These are phyloP conservation scores for Diaporthe sp. DNA, from an alignment of 2,329 filamentous ascomycete species.

Conservation along the genomic window DNA sequence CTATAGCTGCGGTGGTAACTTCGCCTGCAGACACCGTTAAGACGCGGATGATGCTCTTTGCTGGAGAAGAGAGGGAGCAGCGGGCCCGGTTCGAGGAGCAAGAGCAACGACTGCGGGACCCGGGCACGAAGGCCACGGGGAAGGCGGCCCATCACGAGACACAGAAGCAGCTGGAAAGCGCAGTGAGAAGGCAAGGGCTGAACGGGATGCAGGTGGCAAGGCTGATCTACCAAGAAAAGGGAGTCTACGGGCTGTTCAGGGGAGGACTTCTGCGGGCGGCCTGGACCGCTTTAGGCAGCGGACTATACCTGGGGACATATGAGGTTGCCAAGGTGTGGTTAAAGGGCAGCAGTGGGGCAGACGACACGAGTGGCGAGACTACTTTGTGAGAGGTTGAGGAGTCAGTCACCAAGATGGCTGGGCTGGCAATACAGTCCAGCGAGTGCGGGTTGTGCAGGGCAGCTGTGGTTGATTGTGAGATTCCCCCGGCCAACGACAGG, in stretches of 20 bases:
- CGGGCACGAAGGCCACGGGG: slow-evolving; percentile 13
- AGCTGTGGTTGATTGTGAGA: background rate
- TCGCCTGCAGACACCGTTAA: slow-evolving; percentile 93
- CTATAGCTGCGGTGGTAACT: slow-evolving; percentile 83
- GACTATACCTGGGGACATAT: slow-evolving; percentile 88
- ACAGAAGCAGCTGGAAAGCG: slow-evolving; percentile 45
- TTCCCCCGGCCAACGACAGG: background rate
- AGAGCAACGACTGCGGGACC: slow-evolving; percentile 32
- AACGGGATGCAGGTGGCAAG: slow-evolving; percentile 72
- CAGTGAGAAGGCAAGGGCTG: slow-evolving; percentile 52
- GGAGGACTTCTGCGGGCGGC: slow-evolving; percentile 80
- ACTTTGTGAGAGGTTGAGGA: slow-evolving; percentile 41
- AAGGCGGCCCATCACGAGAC: slow-evolving; percentile 48
- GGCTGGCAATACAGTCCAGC: background rate
- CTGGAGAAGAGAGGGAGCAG: slow-evolving; percentile 53
- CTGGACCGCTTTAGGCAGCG: slow-evolving; percentile 88
- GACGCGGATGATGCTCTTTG: slow-evolving; percentile 87
- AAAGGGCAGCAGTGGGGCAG: slow-evolving; percentile 56
- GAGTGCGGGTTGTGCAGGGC: background rate
- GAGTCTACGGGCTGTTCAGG: slow-evolving; percentile 81
- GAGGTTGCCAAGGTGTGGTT: slow-evolving; percentile 82
- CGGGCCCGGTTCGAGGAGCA: slow-evolving; percentile 29
- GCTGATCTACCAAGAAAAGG: slow-evolving; percentile 76
- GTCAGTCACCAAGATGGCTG: background rate
- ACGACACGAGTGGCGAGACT: slow-evolving; percentile 54